Evolutionary conservation across 169 alveolate species (phyloP).

Genomic region (Plasmodium cynomolgi): DNA sequence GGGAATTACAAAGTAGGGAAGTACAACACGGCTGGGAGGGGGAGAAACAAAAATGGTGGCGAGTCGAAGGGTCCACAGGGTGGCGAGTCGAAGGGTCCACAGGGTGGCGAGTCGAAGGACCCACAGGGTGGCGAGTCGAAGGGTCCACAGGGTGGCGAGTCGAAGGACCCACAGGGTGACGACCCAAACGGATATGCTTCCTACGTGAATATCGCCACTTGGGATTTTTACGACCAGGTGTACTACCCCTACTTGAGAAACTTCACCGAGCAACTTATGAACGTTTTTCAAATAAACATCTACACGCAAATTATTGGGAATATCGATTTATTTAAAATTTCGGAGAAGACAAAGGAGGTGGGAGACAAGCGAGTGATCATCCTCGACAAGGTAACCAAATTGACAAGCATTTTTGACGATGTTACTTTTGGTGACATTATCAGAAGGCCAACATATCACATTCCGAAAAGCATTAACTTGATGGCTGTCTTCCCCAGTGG

Average conservation of each 20-base stretch:
- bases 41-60: neutral
- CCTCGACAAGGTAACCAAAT: conserved; percentile 32
- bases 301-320: conserved; percentile 23
- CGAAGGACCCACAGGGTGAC: neutral
- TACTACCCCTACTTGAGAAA: conserved; percentile 68
- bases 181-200: neutral
- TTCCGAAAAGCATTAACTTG: conserved; percentile 57
- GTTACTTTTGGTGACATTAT: conserved; percentile 37
- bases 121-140: neutral
- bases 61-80: neutral
- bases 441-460: conserved; percentile 48
- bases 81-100: neutral
- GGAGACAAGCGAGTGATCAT: conserved; percentile 9
- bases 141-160: neutral
- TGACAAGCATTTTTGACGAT: conserved; percentile 50
- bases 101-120: neutral
- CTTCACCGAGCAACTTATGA: conserved; percentile 34
- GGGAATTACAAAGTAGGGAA: conserved; percentile 31
- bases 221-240: conserved; percentile 61
- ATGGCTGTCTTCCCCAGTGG: conserved; percentile 48
- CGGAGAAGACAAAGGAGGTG: conserved; percentile 1
- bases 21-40: neutral
- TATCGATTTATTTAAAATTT: conserved; percentile 48
- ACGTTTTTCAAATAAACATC: conserved; percentile 59
- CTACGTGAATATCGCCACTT: conserved; percentile 19